These are phyloP conservation scores for Quercus variabilis DNA, from an alignment of 306 rosid genomes.

Conservation along the genomic window DNA sequence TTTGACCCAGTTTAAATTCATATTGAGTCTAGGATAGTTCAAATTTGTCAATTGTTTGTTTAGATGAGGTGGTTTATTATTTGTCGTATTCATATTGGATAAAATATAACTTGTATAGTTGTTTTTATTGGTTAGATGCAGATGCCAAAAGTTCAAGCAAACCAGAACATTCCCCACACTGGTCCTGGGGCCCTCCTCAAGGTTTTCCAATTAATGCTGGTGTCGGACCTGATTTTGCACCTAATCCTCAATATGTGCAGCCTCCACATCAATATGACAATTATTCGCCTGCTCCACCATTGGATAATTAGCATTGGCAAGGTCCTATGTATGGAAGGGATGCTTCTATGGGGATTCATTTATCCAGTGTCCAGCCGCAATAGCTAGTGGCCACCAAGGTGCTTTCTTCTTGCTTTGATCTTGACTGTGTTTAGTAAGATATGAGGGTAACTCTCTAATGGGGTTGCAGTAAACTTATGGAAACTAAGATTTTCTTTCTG, in stretches of 20 bases:
- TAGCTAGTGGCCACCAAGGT: constrained; percentile 47
- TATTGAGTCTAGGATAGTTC: not conserved
- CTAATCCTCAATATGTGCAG: constrained; percentile 50
- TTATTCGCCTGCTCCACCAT: constrained; percentile 42
- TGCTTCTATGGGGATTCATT: constrained; percentile 28
- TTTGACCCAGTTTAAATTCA: not conserved
- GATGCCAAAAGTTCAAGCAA: constrained; percentile 36
- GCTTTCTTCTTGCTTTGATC: constrained; percentile 3
- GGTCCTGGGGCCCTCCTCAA: constrained; percentile 57
- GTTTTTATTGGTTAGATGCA: constrained; percentile 41
- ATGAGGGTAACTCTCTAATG: not conserved
- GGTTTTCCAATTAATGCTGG: constrained; percentile 36
- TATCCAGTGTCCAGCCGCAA: constrained; percentile 28
- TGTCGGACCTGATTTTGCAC: constrained; percentile 46
- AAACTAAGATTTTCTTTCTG: not conserved
- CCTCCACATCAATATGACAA: constrained; percentile 45
- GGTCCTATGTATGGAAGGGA: constrained; percentile 43
- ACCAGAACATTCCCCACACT: constrained; percentile 47
- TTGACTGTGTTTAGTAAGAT: not conserved
- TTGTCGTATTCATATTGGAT: not conserved
- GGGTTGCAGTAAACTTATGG: not conserved
- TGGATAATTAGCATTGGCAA: constrained; percentile 37
- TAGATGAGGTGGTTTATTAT: not conserved
- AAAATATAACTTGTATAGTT: constrained; percentile 1
- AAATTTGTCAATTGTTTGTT: not conserved